Conservation (phyloP, 2,329 filamentous ascomycete genomes). For the Alternaria tenuissima region DNA sequence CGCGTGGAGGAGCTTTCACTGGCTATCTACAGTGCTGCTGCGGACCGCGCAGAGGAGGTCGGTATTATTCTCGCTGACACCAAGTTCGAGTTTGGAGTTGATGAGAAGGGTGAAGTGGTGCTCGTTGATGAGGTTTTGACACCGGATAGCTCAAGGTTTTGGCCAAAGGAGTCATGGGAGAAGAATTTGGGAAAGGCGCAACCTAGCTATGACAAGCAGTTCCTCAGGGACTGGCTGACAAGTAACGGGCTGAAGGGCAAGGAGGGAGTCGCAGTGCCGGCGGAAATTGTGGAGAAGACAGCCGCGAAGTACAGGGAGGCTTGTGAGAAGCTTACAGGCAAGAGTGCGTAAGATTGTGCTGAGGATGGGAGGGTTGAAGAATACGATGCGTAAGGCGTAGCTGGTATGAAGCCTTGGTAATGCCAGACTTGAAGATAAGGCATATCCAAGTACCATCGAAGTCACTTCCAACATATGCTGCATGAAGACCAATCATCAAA, state of each 20-base stretch:
- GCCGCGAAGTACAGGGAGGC: constrained; percentile 78
- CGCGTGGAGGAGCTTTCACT: constrained; percentile 72
- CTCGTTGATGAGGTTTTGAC: constrained; percentile 87
- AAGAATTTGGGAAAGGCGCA: constrained; percentile 71
- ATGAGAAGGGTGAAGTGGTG: constrained; percentile 69
- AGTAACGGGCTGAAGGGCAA: constrained; percentile 76
- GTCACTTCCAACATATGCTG: background rate
- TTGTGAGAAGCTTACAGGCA: constrained; percentile 72
- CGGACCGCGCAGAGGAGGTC: constrained; percentile 68
- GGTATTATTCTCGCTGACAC: constrained; percentile 82
- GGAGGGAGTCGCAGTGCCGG: constrained; percentile 74
- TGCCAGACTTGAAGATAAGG: background rate
- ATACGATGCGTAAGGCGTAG: background rate
- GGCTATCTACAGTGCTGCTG: constrained; percentile 69
- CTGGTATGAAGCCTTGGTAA: background rate
- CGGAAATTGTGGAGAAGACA: constrained; percentile 74
- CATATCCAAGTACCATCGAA: background rate
- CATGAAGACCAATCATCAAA: background rate
- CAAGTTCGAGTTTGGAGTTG: constrained; percentile 79
- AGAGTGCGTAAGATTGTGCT: constrained; percentile 5
- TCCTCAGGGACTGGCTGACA: constrained; percentile 81
- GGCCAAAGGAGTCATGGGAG: constrained; percentile 77
- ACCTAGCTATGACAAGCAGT: constrained; percentile 84
- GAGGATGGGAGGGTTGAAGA: background rate
- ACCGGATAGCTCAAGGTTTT: constrained; percentile 80